Conservation (phyloP, 1,284 basidiomycete genomes). For the Cutaneotrichosporon sp. region DNA sequence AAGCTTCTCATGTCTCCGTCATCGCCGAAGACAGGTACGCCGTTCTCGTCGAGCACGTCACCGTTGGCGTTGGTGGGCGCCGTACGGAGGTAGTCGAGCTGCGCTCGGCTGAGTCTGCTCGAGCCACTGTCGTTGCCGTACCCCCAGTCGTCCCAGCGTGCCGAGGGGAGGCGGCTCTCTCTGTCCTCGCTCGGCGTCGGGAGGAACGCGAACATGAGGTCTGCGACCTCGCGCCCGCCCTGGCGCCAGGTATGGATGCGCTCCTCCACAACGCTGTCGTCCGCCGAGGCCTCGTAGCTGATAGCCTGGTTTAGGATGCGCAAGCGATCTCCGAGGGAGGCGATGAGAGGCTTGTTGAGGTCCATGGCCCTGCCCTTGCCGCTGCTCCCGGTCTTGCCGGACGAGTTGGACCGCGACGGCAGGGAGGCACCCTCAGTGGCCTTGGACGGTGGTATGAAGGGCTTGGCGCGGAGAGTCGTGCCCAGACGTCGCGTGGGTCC, state of each 20-base stretch:
- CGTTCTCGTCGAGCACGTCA: conserved; percentile 35
- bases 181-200: conserved; percentile 26
- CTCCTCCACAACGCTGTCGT: conserved; percentile 34
- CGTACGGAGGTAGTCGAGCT: conserved; percentile 23
- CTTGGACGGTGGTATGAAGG: not conserved
- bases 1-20: conserved; percentile 1
- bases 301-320: conserved; percentile 37
- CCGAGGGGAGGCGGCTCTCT: not conserved
- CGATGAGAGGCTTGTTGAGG: conserved; percentile 16
- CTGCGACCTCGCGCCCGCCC: conserved; percentile 46
- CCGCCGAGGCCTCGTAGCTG: conserved; percentile 24
- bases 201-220: conserved; percentile 37
- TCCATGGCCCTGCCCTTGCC: conserved; percentile 5
- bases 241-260: conserved; percentile 41
- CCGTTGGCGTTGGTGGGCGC: conserved; percentile 30
- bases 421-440: not conserved
- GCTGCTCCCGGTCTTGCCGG: not conserved
- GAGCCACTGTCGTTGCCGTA: not conserved
- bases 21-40: conserved; percentile 29
- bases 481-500: not conserved
- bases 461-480: not conserved
- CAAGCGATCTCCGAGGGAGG: conserved; percentile 32
- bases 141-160: conserved; percentile 6
- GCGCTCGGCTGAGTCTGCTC: conserved; percentile 18
- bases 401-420: not conserved